These are phyloP conservation scores for Coemansia sp. DNA, from an alignment of 192 early-diverging fungal genomes.

Conservation along the genomic window DNA sequence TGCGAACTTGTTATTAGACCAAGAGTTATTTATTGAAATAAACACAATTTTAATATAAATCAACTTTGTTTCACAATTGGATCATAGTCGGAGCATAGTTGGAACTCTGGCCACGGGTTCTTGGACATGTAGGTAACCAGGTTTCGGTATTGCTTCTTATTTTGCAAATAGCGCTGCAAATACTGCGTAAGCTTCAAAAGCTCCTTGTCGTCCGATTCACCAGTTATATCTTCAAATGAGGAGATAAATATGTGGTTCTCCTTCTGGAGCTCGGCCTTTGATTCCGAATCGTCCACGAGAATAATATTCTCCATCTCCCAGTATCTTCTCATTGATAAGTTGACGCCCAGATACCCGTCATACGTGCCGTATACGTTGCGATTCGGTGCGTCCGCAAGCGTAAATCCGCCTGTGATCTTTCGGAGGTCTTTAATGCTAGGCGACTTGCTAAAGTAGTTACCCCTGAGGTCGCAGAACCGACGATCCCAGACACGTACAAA, in stretches of 20 bases:
- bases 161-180: constrained; percentile 20
- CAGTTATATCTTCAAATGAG: constrained; percentile 14
- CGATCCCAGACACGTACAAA: constrained; percentile 67
- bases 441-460: constrained; percentile 50
- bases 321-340: constrained; percentile 12
- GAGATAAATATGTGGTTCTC: constrained; percentile 47
- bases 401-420: constrained; percentile 57
- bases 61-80: not conserved
- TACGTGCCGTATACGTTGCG: constrained; percentile 18
- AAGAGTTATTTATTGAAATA: too few species aligned
- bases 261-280: constrained; percentile 40
- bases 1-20: too few species aligned
- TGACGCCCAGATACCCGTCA: constrained; percentile 26
- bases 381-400: constrained; percentile 28
- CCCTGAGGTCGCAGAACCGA: constrained; percentile 46
- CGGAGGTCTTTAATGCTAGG: constrained; percentile 67
- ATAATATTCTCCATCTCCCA: constrained; percentile 48
- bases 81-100: not conserved
- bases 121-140: constrained; percentile 31
- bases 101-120: constrained; percentile 33
- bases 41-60: too few species aligned
- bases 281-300: constrained; percentile 47
- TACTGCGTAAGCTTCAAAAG: constrained; percentile 28
- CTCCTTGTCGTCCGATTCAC: constrained; percentile 18
- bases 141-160: constrained; percentile 10